Base-by-base conservation (phyloP, 345 rosid species). In the Bruguiera gymnorhiza region DNA sequence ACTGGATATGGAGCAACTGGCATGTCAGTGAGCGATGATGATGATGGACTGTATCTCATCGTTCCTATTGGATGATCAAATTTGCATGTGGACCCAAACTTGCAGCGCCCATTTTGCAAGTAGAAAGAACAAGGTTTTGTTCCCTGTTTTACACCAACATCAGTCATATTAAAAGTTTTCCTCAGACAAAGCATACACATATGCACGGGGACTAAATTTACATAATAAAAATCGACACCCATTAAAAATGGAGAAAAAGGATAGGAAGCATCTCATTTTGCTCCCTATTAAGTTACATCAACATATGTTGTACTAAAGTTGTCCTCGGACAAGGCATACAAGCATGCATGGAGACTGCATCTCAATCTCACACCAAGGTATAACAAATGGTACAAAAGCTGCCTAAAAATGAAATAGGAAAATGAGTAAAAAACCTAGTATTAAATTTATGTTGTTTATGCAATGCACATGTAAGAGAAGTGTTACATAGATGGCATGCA, bases 21-120 rank as follows among this genome's bases (percentile, higher is more conserved):
- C 63, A 73, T 26, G 37, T 67, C 77, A 39, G 62, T 46, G 8
- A 74, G 73, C 50, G 73, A 74, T 10, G 78, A 68, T 4, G 65
- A 65, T 1, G 73, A 68, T 30, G 78, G 73, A 63, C 63, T 74
- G 60, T 74, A 74, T 68, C 78, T 62, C 73, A 74, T 63, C 23
- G 63, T 24, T 62, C 68, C 72, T 37, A 68, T 63, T 39, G 78
- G 78, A 53, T 74, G 78, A 68, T 74, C 78, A 68, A 68, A 74
- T 68, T 74, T 74, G 78, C 78, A 74, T 18, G 73, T 68, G 68
- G 72, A 68, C 20, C 78, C 78, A 63, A 74, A 74, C 31, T 74
- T 74, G 78, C 78, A 74, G 34, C 68, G 63, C 58, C 78, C 73
- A 57, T 68, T 68, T 74, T 65, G 73, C 77, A 73, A 29, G 50